Conservation (phyloP, 139 green algal species). For the Deuterostichococcus epilithicus region DNA sequence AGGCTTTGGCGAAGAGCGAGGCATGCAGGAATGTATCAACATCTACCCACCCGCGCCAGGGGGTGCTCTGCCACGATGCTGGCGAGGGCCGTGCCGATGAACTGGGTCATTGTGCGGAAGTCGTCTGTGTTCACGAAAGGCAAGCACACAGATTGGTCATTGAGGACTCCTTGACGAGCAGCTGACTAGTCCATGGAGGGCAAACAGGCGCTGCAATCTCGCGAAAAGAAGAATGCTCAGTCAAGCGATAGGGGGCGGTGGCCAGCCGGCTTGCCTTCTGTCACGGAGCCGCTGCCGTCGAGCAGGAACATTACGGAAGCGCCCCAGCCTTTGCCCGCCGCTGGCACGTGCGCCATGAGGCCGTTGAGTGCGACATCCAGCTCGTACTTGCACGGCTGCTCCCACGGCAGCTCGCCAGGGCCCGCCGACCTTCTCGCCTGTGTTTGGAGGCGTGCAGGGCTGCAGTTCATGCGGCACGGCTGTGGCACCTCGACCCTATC, state of each 20-base stretch:
- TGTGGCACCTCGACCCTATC: neutral
- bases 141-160: neutral
- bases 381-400: constrained; percentile 10
- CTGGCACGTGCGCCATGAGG: neutral
- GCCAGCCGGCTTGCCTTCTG: neutral
- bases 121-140: neutral
- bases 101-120: constrained; percentile 14
- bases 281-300: constrained; percentile 19
- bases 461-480: neutral
- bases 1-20: neutral
- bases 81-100: neutral
- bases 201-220: too few relatives aligned
- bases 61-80: neutral
- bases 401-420: neutral
- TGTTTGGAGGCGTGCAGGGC: neutral
- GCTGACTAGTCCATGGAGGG: too few relatives aligned
- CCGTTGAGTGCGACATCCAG: constrained; percentile 4
- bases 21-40: neutral
- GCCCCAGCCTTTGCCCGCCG: neutral
- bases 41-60: neutral
- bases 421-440: neutral
- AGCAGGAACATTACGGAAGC: constrained; percentile 11
- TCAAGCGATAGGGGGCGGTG: too few relatives aligned
- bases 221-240: too few relatives aligned
- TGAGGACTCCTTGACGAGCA: too few relatives aligned